A percentile compares a stretch with the other conserved stretches of the same genome.
phyloP scores from a whole-genome alignment of 2,329 filamentous ascomycete genomes.

The Arachnomyces sp. region DNA sequence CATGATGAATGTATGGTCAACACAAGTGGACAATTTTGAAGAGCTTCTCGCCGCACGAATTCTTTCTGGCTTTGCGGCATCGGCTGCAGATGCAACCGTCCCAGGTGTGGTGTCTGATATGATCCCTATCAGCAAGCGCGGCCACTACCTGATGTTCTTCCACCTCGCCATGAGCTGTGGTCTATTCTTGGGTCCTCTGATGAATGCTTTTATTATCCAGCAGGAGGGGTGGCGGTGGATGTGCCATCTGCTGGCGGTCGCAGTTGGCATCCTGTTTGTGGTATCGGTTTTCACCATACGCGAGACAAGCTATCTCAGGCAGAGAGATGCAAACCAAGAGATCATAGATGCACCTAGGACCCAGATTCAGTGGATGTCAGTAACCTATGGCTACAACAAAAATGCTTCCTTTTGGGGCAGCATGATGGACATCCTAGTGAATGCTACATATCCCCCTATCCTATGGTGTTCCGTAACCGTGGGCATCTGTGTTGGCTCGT shows the following conservation, averaged over 20 bases:
- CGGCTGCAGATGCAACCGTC: conserved; percentile 31
- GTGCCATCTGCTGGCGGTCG: conserved; percentile 18
- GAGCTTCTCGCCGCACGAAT: conserved; percentile 22
- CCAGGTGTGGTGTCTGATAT: conserved; percentile 30
- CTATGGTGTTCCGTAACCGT: no score
- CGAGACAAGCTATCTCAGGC: no score
- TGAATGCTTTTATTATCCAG: no score
- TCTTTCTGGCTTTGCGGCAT: conserved; percentile 20
- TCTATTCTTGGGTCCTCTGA: conserved; percentile 31
- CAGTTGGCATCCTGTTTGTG: conserved; percentile 13
- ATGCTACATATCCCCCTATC: no score
- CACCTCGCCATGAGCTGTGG: conserved; percentile 29
- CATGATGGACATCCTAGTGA: no score
- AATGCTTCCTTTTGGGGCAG: no score
- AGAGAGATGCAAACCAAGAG: no score
- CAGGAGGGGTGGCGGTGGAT: conserved; percentile 18
- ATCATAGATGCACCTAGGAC: no score
- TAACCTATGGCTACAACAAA: no score
- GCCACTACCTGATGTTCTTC: conserved; percentile 33
- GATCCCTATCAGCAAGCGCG: conserved; percentile 27
- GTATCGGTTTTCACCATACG: no score
- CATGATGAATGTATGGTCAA: conserved; percentile 30
- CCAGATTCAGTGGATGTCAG: no score
- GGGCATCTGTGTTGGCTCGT: no score
- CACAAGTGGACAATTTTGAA: conserved; percentile 17